Conservation (phyloP, 2,329 filamentous ascomycete species). For the Simplicillium sp. region DNA sequence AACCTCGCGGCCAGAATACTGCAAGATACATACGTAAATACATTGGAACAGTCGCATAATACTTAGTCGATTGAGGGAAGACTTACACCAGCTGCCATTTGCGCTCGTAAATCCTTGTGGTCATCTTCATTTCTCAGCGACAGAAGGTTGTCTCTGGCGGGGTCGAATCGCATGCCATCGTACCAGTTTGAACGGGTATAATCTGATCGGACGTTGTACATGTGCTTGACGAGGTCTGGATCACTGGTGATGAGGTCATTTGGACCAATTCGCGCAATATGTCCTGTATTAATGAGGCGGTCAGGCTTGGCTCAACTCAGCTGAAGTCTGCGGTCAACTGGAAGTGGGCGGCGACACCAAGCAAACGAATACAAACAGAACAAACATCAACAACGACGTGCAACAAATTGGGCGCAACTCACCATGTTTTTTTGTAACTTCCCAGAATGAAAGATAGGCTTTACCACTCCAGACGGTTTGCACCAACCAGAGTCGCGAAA, state of each 20-base stretch:
- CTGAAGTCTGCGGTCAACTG: too few relatives aligned
- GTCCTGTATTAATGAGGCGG: slow-evolving; percentile 11
- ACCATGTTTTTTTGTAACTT: slow-evolving; percentile 25
- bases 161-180: slow-evolving; percentile 39
- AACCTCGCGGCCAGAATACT: slow-evolving; percentile 44
- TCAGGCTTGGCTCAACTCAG: neutral
- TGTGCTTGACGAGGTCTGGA: slow-evolving; percentile 24
- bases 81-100: slow-evolving; percentile 39
- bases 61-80: neutral
- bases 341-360: too few relatives aligned
- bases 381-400: too few relatives aligned
- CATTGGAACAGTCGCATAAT: neutral
- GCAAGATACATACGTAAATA: neutral
- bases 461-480: slow-evolving; percentile 18
- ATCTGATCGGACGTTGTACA: slow-evolving; percentile 21
- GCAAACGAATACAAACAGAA: too few relatives aligned
- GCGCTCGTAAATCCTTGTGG: slow-evolving; percentile 31
- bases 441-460: slow-evolving; percentile 24
- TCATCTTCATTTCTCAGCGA: slow-evolving; percentile 35
- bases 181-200: slow-evolving; percentile 33
- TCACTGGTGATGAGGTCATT: slow-evolving; percentile 29
- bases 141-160: slow-evolving; percentile 39
- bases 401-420: too few relatives aligned
- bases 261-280: slow-evolving; percentile 29
- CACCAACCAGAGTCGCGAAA: slow-evolving; percentile 31